Base-by-base conservation (phyloP, 352 stramenopile species). In the Aphanomyces invadans region DNA sequence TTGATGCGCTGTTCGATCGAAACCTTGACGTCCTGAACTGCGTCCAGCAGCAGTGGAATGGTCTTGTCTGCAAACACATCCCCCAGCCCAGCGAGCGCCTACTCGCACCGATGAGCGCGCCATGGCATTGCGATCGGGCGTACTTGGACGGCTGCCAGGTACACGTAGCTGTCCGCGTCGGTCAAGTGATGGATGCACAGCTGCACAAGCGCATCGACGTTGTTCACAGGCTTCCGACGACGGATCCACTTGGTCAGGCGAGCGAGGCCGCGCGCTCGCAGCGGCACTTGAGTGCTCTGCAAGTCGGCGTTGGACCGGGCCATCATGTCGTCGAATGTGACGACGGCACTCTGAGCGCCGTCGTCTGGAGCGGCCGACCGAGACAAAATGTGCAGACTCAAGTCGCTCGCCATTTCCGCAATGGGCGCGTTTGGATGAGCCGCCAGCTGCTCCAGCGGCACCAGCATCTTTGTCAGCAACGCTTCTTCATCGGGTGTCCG, bases 141-240 rank as follows among this genome's bases (percentile, higher is more conserved):
- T 65, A 63, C 63, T 62, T 94, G 86, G 2, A 94, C 75, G 21
- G 86, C 80, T 0, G 86, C 86, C n/a, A 94, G 76, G 49, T 80
- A 94, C 1, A 94, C 86, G 66, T 94, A 94, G 64, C 86, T 94
- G 69, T 94, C 86, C 0, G 59, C 59, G 69, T 94, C 86, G 32
- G 76, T 67, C 23, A 94, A 64, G 21, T 92, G 76, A 25, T 71
- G 60, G 46, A 90, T 65, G 64, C 88, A 92, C 17, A 92, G 75
- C 36, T 53, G 19, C 62, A 83, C 64, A 28, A 94, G 68, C 42
- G 74, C 4, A 74, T 78, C 0, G 72, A 72, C 15, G 29, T 42
- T 42, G 65, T 79, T 83, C 79, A 91, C 45, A 73, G 63, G 23
- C 28, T 55, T 19, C 7, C 46, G 36, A 68, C 2, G 73, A 17